Conservation (phyloP, 2,329 filamentous ascomycete species). For the Cadophora sp. region DNA sequence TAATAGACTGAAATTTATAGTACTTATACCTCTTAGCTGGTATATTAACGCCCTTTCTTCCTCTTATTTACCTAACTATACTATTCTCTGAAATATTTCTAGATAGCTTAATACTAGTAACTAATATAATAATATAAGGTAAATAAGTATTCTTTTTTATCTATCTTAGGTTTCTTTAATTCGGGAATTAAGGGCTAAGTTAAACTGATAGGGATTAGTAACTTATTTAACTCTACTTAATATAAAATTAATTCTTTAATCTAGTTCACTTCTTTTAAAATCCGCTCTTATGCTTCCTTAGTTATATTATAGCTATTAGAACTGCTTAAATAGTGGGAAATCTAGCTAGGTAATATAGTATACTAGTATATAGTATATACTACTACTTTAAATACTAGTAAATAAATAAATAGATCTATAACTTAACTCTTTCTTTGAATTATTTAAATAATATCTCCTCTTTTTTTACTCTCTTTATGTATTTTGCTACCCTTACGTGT, state of each 20-base stretch:
- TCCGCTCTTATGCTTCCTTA: not conserved
- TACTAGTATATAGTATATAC: slow-evolving; percentile 19
- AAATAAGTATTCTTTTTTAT: no score
- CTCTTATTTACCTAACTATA: no score
- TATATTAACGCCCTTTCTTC: no score
- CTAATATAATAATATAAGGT: no score
- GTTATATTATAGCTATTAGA: no score
- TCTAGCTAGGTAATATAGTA: slow-evolving; percentile 10
- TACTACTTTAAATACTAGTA: slow-evolving; percentile 8
- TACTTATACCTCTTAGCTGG: not conserved
- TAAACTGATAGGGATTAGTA: not conserved
- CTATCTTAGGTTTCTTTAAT: no score
- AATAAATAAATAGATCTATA: slow-evolving; percentile 19
- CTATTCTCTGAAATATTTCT: no score
- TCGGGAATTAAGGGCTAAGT: no score
- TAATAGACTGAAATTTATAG: not conserved
- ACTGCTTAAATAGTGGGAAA: slow-evolving; percentile 4
- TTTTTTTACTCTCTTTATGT: slow-evolving; percentile 9
- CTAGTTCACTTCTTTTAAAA: no score
- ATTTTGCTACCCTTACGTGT: slow-evolving; percentile 11
- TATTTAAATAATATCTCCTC: not conserved
- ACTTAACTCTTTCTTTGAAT: slow-evolving; percentile 18
- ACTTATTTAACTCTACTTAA: slow-evolving; percentile 1
- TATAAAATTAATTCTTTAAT: not conserved
- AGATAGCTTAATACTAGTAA: not conserved